phyloP scores from a whole-genome alignment of 2,329 filamentous ascomycete genomes.

The Penicillium fuscoglaucum region DNA sequence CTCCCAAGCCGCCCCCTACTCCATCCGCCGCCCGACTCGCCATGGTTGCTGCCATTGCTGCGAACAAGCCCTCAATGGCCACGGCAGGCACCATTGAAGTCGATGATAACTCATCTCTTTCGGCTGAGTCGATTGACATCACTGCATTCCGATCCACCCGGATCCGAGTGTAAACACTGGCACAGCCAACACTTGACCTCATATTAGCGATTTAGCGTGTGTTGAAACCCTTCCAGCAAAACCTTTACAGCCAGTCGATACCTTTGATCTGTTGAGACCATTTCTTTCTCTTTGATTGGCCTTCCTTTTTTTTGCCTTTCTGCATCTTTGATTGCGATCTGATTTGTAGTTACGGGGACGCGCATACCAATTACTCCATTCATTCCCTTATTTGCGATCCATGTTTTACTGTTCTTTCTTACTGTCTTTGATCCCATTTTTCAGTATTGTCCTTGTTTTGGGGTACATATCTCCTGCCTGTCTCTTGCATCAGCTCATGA shows the following conservation, averaged over 20 bases:
- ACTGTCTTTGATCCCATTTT: constrained; percentile 12
- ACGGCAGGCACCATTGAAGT: constrained; percentile 35
- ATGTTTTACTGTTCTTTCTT: constrained; percentile 2
- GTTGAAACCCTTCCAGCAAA: constrained; percentile 21
- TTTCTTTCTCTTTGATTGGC: constrained; percentile 10
- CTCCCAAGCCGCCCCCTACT: constrained; percentile 15
- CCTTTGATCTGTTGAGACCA: constrained; percentile 11
- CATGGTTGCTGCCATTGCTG: constrained; percentile 19
- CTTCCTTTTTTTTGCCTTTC: background rate
- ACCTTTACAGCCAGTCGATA: constrained; percentile 14
- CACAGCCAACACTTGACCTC: background rate
- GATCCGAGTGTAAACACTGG: constrained; percentile 19
- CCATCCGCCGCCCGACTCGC: constrained; percentile 23
- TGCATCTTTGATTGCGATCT: constrained; percentile 8
- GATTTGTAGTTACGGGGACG: background rate
- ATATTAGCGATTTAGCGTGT: constrained; percentile 27
- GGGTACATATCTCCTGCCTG: constrained; percentile 11
- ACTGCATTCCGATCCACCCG: constrained; percentile 36
- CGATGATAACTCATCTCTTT: constrained; percentile 36
- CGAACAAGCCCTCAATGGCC: constrained; percentile 22
- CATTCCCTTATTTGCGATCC: background rate
- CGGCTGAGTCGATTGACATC: constrained; percentile 39
- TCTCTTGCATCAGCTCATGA: constrained; percentile 23
- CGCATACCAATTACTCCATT: background rate
- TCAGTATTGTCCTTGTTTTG: constrained; percentile 2